phyloP scores from a whole-genome alignment of 2,329 filamentous ascomycete genomes.

The Fusarium buxicola region DNA sequence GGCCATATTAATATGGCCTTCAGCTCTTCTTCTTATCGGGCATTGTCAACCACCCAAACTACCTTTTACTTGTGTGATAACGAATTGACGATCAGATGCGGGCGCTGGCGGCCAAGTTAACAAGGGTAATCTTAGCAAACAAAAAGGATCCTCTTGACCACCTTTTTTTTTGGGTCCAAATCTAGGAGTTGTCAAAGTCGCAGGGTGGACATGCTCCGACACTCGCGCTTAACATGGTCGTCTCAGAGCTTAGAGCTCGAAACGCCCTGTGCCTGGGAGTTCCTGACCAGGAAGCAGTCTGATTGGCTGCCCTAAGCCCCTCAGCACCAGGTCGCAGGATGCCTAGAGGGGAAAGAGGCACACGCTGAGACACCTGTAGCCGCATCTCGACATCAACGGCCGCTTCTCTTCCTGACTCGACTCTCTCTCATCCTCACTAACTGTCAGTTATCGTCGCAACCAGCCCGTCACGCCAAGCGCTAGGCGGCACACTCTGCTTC shows the following conservation, averaged over 20 bases:
- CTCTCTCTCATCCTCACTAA: neutral
- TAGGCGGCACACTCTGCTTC: constrained; percentile 12
- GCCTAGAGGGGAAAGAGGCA: constrained; percentile 31
- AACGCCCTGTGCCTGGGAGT: constrained; percentile 39
- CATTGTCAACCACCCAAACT: neutral
- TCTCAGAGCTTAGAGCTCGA: constrained; percentile 41
- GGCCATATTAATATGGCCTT: neutral
- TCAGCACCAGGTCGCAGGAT: constrained; percentile 18
- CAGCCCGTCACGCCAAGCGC: constrained; percentile 31
- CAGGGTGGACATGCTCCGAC: constrained; percentile 27
- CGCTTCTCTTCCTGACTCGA: neutral
- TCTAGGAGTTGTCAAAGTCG: constrained; percentile 14
- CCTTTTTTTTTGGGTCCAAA: neutral
- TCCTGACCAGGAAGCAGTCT: constrained; percentile 16
- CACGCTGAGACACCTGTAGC: constrained; percentile 40
- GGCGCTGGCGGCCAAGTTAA: neutral
- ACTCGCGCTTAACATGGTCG: constrained; percentile 30
- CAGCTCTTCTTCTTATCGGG: neutral
- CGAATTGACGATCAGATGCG: constrained; percentile 2
- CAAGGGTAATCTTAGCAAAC: neutral
- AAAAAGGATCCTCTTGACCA: neutral
- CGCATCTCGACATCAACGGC: constrained; percentile 33
- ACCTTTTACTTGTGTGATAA: neutral
- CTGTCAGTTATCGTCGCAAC: neutral
- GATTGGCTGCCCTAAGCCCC: constrained; percentile 35